Evolutionary conservation across 768 basidiomycete genomes (phyloP).

Genomic region (Suillus subaureus): DNA sequence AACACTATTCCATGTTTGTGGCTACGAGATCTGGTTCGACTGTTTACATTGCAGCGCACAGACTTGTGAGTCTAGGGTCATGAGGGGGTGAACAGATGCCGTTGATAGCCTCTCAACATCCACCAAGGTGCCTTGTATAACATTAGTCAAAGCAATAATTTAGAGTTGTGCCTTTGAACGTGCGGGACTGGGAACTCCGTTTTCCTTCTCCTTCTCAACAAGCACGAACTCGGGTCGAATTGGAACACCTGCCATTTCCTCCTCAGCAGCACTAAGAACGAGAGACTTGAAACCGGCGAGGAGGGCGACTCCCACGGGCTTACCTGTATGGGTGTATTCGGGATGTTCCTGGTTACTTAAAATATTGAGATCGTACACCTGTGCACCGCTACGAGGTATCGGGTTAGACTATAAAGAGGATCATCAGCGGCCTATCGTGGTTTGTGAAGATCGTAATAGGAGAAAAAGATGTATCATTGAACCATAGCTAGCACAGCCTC

Average conservation of each 20-base stretch:
- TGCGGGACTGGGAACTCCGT: neutral
- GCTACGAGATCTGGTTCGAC: neutral
- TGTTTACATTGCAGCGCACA: neutral
- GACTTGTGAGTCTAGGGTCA: neutral
- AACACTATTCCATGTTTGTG: too few relatives aligned
- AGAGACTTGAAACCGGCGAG: neutral
- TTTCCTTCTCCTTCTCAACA: neutral
- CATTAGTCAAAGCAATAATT: neutral
- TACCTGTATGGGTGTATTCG: neutral
- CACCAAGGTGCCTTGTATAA: conserved; percentile 7
- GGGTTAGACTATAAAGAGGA: neutral
- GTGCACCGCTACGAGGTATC: neutral
- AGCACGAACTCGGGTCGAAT: neutral
- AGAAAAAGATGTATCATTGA: neutral
- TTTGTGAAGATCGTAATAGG: neutral
- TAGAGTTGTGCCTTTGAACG: neutral
- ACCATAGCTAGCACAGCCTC: neutral
- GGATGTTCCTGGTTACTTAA: neutral
- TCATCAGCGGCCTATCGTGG: neutral
- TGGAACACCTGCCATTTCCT: neutral
- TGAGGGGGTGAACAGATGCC: neutral
- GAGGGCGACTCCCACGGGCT: neutral
- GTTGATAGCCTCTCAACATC: neutral
- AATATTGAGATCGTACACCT: neutral
- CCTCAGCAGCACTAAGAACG: neutral